Evolutionary conservation across 108 stramenopile genomes (phyloP).

Genomic region (Licmophora abbreviata): DNA sequence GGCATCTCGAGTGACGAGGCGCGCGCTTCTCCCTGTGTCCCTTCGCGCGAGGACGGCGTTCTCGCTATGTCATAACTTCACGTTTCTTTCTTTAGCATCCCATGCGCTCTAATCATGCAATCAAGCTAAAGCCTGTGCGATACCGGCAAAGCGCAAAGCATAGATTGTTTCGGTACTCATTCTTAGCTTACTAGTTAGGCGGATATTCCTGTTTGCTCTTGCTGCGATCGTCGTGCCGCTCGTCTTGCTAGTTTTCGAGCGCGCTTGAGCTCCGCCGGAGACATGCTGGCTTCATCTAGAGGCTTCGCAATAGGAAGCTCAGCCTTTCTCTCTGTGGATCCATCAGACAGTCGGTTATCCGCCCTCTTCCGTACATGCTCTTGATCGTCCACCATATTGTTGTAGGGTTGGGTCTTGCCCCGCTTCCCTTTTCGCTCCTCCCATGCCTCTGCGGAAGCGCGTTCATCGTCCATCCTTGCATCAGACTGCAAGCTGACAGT

Average conservation of each 20-base stretch:
- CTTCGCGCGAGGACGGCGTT: too few relatives aligned
- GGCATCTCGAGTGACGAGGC: too few relatives aligned
- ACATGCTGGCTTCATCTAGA: conserved; percentile 19
- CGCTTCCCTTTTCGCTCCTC: conserved; percentile 15
- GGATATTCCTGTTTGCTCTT: not conserved
- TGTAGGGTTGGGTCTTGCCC: conserved; percentile 8
- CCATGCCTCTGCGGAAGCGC: conserved; percentile 24
- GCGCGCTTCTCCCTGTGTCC: too few relatives aligned
- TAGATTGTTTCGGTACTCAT: too few relatives aligned
- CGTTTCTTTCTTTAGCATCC: too few relatives aligned
- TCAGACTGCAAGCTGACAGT: conserved; percentile 71
- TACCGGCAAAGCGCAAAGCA: too few relatives aligned
- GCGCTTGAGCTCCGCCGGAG: conserved; percentile 63
- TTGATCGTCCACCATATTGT: conserved; percentile 9
- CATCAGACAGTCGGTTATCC: too few relatives aligned
- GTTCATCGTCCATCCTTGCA: conserved; percentile 40
- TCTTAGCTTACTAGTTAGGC: not conserved
- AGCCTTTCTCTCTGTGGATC: too few relatives aligned
- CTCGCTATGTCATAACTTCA: too few relatives aligned
- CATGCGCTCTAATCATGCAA: too few relatives aligned
- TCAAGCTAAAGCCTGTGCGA: too few relatives aligned
- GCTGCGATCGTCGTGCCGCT: conserved; percentile 8
- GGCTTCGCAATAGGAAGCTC: not conserved
- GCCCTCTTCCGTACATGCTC: too few relatives aligned
- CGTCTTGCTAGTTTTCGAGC: conserved; percentile 56